Evolutionary conservation across 208 protist genomes (phyloP).

Genomic region (Crithidia sp.): DNA sequence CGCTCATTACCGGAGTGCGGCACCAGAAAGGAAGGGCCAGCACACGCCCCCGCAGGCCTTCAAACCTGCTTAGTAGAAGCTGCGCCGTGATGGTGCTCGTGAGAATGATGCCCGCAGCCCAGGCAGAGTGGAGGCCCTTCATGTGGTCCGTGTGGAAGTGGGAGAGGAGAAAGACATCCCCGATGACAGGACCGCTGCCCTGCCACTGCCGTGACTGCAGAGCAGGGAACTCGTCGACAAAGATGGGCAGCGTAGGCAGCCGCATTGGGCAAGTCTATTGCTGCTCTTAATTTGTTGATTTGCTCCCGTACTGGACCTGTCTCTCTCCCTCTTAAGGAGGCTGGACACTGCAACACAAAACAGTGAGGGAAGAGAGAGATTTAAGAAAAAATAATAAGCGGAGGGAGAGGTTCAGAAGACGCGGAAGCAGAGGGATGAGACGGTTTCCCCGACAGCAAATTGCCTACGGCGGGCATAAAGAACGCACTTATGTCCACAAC

Average conservation of each 20-base stretch:
- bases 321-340: no score
- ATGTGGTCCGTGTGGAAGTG: slow-evolving; percentile 93
- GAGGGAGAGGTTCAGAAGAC: no score
- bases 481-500: no score
- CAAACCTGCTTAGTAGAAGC: slow-evolving; percentile 59
- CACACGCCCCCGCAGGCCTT: slow-evolving; percentile 34
- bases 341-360: no score
- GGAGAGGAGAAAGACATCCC: slow-evolving; percentile 60
- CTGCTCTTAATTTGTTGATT: no score
- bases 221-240: slow-evolving; percentile 61
- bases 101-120: slow-evolving; percentile 63
- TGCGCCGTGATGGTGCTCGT: slow-evolving; percentile 57
- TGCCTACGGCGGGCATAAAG: no score
- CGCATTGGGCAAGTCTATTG: slow-evolving; percentile 33
- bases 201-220: slow-evolving; percentile 4
- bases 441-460: no score
- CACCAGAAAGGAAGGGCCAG: slow-evolving; percentile 44
- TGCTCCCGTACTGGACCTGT: no score
- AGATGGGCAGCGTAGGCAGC: slow-evolving; percentile 52
- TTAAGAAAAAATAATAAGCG: no score
- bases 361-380: no score
- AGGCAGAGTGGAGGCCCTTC: slow-evolving; percentile 65
- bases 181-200: neutral
- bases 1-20: slow-evolving; percentile 30
- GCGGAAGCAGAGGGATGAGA: no score